Base-by-base conservation (phyloP, 1,139 yeast genomes). In the Blastobotrys proliferans region DNA sequence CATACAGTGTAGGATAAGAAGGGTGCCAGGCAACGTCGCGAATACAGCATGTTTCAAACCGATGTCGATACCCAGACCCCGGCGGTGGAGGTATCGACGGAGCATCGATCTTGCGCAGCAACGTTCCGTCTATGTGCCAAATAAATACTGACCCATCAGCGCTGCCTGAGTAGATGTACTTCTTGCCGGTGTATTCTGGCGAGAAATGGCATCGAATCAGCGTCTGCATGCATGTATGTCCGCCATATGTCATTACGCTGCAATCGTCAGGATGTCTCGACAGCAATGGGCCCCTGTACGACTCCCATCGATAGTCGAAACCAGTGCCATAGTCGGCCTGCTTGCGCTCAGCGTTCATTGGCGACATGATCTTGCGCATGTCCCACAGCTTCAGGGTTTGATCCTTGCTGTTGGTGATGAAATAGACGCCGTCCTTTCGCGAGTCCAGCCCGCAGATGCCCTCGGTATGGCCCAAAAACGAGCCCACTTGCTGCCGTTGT, bases 401-500 rank as follows among this genome's bases (percentile, higher is more conserved):
- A 28, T 62, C 67, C 41, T 62, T 62, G 38, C 59, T 51, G 33
- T 60, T 62, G 17, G 64, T 54, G 4, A 62, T 31, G 24, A 62
- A 45, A 40, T 59, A 60, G 6, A 51, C 43, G 2, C 62, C 64
- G 35, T 58, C 61, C 11, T 51, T 50, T 37, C 54, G 51, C 10
- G 60, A 46, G 29, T 56, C 65, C 13, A 61, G 51, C 30, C 52
- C 54, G 2, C 64, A 59, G 34, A 62, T 51, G n/a, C 67, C 67
- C 36, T 85, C 94, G 9, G 78, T 73, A 61, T 87, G 96, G 1
- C 94, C 95, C 2, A 77, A 68, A 64, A 20, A 79, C 72, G 61
- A 77, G 73, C 54, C 77, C 72, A 61, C 90, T 78, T 32, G 76
- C 72, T 40, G 73, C 4, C 29, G 21, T 72, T 51, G 74, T 35